Percentiles rank a stretch among this genome's conserved stretches.
Conservation (phyloP, 441 rosid species). For the Adansonia rubrostipa region DNA sequence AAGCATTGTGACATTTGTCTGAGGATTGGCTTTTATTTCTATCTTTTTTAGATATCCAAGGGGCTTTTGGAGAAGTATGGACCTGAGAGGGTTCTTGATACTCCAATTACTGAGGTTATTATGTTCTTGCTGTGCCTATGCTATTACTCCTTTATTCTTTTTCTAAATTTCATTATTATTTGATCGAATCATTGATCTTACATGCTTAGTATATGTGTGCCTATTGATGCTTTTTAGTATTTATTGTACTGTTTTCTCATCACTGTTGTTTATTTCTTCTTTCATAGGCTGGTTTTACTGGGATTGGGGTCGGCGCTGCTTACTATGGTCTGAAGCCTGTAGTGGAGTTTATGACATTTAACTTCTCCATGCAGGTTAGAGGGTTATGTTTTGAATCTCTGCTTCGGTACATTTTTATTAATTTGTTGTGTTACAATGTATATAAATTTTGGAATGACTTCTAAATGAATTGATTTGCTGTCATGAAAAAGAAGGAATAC, state of each 20-base stretch:
- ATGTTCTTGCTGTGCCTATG: not conserved
- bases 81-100: constrained; percentile 82
- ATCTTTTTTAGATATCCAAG: constrained; percentile 53
- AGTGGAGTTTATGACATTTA: constrained; percentile 84
- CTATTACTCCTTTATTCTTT: not conserved
- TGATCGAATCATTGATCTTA: not conserved
- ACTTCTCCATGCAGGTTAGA: constrained; percentile 65
- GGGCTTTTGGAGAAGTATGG: constrained; percentile 82
- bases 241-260: constrained; percentile 2
- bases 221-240: constrained; percentile 14
- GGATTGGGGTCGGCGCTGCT: constrained; percentile 87
- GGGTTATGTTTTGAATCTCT: not conserved
- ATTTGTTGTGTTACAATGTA: not conserved
- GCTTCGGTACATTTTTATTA: not conserved
- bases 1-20: not conserved
- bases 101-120: constrained; percentile 76
- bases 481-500: not conserved
- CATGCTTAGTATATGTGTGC: not conserved
- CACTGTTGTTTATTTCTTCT: constrained; percentile 20
- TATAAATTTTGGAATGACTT: not conserved
- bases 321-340: constrained; percentile 80
- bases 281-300: constrained; percentile 77
- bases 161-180: not conserved
- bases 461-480: not conserved
- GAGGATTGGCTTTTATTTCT: constrained; percentile 3